Evolutionary conservation across 2,329 filamentous ascomycete species (phyloP).

Genomic region (Tympanopsis confertula): DNA sequence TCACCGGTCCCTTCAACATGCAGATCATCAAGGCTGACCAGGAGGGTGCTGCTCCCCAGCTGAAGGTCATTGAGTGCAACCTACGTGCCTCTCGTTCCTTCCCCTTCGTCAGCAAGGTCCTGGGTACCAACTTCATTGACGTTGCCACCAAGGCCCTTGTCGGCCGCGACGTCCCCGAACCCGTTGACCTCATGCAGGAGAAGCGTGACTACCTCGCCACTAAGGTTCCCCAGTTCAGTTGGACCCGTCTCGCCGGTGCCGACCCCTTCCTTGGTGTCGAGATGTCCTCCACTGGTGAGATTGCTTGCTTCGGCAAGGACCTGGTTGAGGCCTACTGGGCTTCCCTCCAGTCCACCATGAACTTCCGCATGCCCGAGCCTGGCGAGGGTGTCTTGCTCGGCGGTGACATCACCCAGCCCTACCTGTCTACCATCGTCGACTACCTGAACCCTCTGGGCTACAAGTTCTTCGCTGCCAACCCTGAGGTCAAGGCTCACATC

Average conservation of each 20-base stretch:
- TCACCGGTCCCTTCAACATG: constrained; percentile 99
- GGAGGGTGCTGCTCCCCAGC: constrained; percentile 60
- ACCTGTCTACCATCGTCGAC: constrained; percentile 70
- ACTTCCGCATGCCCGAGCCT: constrained; percentile 91
- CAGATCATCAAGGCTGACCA: constrained; percentile 92
- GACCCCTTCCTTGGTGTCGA: constrained; percentile 97
- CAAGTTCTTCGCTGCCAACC: constrained; percentile 80
- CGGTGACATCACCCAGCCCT: constrained; percentile 62
- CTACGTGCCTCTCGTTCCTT: constrained; percentile 93
- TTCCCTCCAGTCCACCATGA: constrained; percentile 93
- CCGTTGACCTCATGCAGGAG: constrained; percentile 75
- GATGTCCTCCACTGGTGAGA: constrained; percentile 94
- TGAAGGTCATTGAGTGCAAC: constrained; percentile 98
- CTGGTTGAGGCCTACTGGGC: constrained; percentile 97
- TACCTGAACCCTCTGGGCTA: constrained; percentile 82
- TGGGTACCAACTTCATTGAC: constrained; percentile 94
- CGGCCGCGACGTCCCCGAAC: constrained; percentile 71
- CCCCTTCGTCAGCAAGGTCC: constrained; percentile 95
- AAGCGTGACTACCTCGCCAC: constrained; percentile 89
- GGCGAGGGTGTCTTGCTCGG: constrained; percentile 93
- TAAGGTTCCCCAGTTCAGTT: constrained; percentile 98
- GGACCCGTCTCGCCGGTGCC: constrained; percentile 92
- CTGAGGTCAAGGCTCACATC: constrained; percentile 71
- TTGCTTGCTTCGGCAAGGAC: constrained; percentile 96
- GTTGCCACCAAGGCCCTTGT: constrained; percentile 86